Conservation (phyloP, 2,329 filamentous ascomycete genomes). For the Pseudocercospora crystallina region DNA sequence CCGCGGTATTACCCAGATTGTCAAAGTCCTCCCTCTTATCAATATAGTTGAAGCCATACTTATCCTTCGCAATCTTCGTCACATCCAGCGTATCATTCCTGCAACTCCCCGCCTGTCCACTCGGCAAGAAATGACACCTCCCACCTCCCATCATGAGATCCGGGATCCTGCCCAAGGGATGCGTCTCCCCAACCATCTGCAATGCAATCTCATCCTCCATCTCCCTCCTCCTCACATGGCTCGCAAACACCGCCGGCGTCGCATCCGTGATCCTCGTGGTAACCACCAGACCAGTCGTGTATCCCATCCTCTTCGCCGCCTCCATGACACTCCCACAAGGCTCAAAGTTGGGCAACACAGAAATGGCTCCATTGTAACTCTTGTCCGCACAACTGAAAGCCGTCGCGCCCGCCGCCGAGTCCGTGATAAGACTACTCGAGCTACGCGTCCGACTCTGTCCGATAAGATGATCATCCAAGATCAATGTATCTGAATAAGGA, state of each 20-base stretch:
- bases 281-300: constrained; percentile 88
- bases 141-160: constrained; percentile 93
- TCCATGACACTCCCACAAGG: constrained; percentile 93
- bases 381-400: constrained; percentile 91
- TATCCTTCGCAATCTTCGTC: constrained; percentile 67
- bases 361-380: constrained; percentile 96
- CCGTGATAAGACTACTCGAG: constrained; percentile 81
- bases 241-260: constrained; percentile 91
- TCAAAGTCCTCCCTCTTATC: constrained; percentile 70
- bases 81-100: constrained; percentile 76
- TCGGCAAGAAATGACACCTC: constrained; percentile 87
- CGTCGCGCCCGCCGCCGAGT: constrained; percentile 94
- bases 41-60: constrained; percentile 75
- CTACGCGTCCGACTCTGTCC: constrained; percentile 86
- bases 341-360: constrained; percentile 76
- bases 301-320: constrained; percentile 87
- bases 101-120: constrained; percentile 77
- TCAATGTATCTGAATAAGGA: constrained; percentile 72
- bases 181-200: constrained; percentile 79
- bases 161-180: constrained; percentile 80
- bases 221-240: constrained; percentile 74
- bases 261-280: constrained; percentile 95
- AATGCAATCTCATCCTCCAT: constrained; percentile 90
- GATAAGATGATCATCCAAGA: constrained; percentile 85
- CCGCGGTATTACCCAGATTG: constrained; percentile 65